Percentiles rank a stretch among this genome's conserved stretches.
Evolutionary conservation across 1,139 yeast genomes (phyloP).

Genomic region (Saccharomyces uvarum): DNA sequence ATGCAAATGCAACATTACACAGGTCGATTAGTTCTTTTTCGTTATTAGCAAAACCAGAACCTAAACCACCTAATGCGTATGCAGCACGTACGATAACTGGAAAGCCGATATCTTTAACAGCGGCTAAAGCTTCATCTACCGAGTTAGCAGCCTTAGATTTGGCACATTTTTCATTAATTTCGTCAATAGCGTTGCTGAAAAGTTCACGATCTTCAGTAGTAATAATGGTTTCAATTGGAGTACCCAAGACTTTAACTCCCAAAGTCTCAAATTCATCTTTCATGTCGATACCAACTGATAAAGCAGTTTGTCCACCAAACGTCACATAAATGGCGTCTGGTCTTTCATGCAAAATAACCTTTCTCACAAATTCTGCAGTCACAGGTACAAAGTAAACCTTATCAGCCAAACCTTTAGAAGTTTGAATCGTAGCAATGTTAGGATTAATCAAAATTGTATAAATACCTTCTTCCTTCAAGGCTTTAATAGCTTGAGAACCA

Average conservation of each 20-base stretch:
- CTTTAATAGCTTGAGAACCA: slow-evolving; percentile 91
- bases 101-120: slow-evolving; percentile 82
- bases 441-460: slow-evolving; percentile 94
- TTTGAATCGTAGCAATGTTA: slow-evolving; percentile 96
- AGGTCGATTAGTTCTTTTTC: slow-evolving; percentile 74
- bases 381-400: slow-evolving; percentile 96
- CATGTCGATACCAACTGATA: slow-evolving; percentile 88
- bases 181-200: slow-evolving; percentile 90
- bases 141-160: slow-evolving; percentile 77
- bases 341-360: slow-evolving; percentile 86
- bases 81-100: slow-evolving; percentile 98
- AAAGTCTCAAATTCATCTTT: slow-evolving; percentile 89
- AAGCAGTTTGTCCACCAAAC: slow-evolving; percentile 97
- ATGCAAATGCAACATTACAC: slow-evolving; percentile 87
- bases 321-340: slow-evolving; percentile 97
- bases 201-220: slow-evolving; percentile 97
- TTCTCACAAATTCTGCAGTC: slow-evolving; percentile 90
- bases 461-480: slow-evolving; percentile 94
- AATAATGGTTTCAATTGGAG: slow-evolving; percentile 89
- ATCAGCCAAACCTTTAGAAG: slow-evolving; percentile 95
- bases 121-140: slow-evolving; percentile 73
- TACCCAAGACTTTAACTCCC: slow-evolving; percentile 94
- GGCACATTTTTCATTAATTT: slow-evolving; percentile 92
- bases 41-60: slow-evolving; percentile 95
- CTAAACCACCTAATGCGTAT: slow-evolving; percentile 93